A percentile compares a stretch with the other conserved stretches of the same genome.
phyloP scores from a whole-genome alignment of 768 basidiomycete species.

The Lentinula lateritia region DNA sequence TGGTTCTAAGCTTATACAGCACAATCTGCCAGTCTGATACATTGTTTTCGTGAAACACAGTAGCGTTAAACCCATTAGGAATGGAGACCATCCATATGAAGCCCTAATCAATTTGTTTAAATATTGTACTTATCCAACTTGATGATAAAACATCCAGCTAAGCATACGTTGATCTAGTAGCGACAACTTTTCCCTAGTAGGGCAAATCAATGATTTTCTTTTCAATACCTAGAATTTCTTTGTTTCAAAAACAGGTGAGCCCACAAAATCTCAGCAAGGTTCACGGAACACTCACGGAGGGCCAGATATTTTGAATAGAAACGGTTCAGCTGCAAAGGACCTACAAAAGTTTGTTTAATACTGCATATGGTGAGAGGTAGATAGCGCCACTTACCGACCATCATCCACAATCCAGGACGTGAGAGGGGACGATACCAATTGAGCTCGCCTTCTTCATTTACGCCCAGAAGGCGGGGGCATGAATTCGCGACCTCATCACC shows the following conservation, averaged over 20 bases:
- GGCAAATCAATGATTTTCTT: background rate
- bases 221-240: conserved; percentile 1
- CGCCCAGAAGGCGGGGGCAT: conserved; percentile 42
- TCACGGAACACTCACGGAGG: background rate
- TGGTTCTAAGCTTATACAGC: too few species aligned
- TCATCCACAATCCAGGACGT: conserved; percentile 15
- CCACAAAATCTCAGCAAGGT: too few species aligned
- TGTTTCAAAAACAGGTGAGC: background rate
- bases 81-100: too few species aligned
- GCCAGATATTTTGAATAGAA: background rate
- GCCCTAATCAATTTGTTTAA: too few species aligned
- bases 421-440: conserved; percentile 29
- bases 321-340: background rate
- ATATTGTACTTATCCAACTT: too few species aligned
- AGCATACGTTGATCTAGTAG: too few species aligned
- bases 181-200: too few species aligned
- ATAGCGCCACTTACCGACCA: background rate
- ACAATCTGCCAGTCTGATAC: too few species aligned
- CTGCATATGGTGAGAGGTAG: background rate
- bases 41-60: too few species aligned
- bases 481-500: conserved; percentile 26
- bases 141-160: too few species aligned
- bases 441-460: conserved; percentile 45
- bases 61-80: too few species aligned
- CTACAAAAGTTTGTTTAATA: background rate